Conservation (phyloP, 495 filamentous ascomycete genomes). For the Hypoxylon perforatum region DNA sequence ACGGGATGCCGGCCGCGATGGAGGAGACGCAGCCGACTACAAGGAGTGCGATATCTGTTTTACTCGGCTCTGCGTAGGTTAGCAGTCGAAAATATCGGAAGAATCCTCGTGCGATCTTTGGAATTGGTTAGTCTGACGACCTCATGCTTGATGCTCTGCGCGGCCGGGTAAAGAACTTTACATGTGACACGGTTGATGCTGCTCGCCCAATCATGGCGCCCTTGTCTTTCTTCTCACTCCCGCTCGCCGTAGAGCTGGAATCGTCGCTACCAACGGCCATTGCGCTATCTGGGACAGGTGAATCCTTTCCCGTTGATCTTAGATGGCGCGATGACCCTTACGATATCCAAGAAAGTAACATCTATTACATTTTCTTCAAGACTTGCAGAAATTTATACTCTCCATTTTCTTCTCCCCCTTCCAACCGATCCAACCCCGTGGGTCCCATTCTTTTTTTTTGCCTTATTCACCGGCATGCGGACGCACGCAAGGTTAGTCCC, state of each 20-base stretch:
- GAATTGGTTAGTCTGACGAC: conserved; percentile 7
- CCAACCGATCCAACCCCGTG: conserved; percentile 24
- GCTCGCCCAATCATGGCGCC: conserved; percentile 7
- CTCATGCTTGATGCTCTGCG: background rate
- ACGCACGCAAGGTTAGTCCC: conserved; percentile 30
- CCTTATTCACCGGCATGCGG: conserved; percentile 21
- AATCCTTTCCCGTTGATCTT: conserved; percentile 17
- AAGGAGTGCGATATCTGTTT: conserved; percentile 61
- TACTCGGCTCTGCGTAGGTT: conserved; percentile 50
- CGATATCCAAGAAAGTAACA: background rate
- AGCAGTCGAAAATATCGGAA: conserved; percentile 52
- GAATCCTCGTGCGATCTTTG: conserved; percentile 29
- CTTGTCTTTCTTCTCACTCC: conserved; percentile 10
- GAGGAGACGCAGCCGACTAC: conserved; percentile 62
- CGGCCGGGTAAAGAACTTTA: conserved; percentile 16
- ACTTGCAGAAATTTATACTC: conserved; percentile 12
- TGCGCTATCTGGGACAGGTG: conserved; percentile 13
- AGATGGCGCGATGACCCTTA: conserved; percentile 1
- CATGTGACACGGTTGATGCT: conserved; percentile 21
- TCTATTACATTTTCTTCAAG: conserved; percentile 13
- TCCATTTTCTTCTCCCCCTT: conserved; percentile 6
- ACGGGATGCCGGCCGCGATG: conserved; percentile 72
- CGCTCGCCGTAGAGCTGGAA: conserved; percentile 7
- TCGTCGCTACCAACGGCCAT: conserved; percentile 13
- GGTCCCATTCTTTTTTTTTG: conserved; percentile 27